These are phyloP conservation scores for Cladosporium colombiae DNA, from an alignment of 2,329 filamentous ascomycete genomes.

Conservation along the genomic window DNA sequence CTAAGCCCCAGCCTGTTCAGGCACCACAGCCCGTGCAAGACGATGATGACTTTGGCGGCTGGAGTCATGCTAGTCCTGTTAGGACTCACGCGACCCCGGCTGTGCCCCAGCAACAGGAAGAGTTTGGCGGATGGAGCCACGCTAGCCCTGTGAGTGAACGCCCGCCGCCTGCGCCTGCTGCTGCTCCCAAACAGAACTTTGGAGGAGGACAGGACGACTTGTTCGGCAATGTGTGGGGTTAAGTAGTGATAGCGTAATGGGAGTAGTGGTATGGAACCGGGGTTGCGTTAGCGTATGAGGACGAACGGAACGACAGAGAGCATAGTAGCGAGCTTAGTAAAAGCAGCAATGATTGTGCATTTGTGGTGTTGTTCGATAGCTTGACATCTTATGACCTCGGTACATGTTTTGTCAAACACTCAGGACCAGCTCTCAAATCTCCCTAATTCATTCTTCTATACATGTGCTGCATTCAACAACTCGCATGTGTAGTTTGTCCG, in stretches of 20 bases:
- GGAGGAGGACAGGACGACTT: constrained; percentile 72
- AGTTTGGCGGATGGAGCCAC: constrained; percentile 94
- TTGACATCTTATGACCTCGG: background rate
- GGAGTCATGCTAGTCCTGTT: constrained; percentile 69
- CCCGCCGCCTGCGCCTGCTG: constrained; percentile 46
- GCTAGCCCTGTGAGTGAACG: constrained; percentile 49
- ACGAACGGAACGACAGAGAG: background rate
- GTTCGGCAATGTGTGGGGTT: constrained; percentile 96
- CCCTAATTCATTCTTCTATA: background rate
- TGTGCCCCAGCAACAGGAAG: constrained; percentile 78
- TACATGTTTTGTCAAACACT: background rate
- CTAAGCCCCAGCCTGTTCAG: constrained; percentile 42
- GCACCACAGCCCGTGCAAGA: constrained; percentile 60
- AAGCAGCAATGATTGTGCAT: background rate
- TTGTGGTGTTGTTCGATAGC: background rate
- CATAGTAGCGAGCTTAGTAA: constrained; percentile 3
- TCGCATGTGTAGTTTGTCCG: background rate
- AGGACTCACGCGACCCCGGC: constrained; percentile 25
- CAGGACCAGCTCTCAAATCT: background rate
- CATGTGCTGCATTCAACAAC: background rate
- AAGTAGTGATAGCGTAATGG: constrained; percentile 21
- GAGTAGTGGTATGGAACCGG: background rate
- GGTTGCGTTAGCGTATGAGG: constrained; percentile 19
- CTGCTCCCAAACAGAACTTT: constrained; percentile 51
- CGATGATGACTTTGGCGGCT: constrained; percentile 95